Evolutionary conservation across 495 filamentous ascomycete species (phyloP).

Genomic region (Viridothelium virens): DNA sequence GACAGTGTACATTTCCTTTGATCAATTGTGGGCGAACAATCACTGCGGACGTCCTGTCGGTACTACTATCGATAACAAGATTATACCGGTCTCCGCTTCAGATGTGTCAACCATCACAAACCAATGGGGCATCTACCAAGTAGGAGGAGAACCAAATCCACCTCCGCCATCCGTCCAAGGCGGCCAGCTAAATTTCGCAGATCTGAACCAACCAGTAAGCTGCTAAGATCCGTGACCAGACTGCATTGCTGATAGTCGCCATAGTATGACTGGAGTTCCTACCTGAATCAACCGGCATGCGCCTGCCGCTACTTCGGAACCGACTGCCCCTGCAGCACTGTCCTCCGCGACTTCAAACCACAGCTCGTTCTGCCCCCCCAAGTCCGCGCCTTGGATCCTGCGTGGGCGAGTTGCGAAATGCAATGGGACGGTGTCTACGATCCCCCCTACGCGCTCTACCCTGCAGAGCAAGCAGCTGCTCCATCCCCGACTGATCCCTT

Average conservation of each 20-base stretch:
- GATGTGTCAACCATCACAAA: slow-evolving; percentile 10
- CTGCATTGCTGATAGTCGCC: too few species aligned
- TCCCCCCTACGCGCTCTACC: slow-evolving; percentile 15
- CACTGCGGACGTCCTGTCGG: slow-evolving; percentile 12
- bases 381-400: slow-evolving; percentile 13
- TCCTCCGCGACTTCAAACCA: slow-evolving; percentile 8
- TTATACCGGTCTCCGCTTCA: slow-evolving; percentile 5
- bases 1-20: slow-evolving; percentile 20
- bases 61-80: neutral
- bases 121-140: slow-evolving; percentile 9
- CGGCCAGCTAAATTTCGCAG: slow-evolving; percentile 16
- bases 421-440: slow-evolving; percentile 20
- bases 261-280: slow-evolving; percentile 12
- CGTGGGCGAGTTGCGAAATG: slow-evolving; percentile 16
- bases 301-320: slow-evolving; percentile 6
- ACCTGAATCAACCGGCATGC: slow-evolving; percentile 9
- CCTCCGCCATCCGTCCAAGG: slow-evolving; percentile 15
- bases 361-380: slow-evolving; percentile 19
- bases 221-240: neutral
- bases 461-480: neutral
- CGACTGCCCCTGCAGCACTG: neutral
- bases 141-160: slow-evolving; percentile 10
- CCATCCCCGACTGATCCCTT: slow-evolving; percentile 8
- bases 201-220: slow-evolving; percentile 17
- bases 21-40: slow-evolving; percentile 17